phyloP scores from a whole-genome alignment of 805 yeast species.

The Lipomyces lipofer region DNA sequence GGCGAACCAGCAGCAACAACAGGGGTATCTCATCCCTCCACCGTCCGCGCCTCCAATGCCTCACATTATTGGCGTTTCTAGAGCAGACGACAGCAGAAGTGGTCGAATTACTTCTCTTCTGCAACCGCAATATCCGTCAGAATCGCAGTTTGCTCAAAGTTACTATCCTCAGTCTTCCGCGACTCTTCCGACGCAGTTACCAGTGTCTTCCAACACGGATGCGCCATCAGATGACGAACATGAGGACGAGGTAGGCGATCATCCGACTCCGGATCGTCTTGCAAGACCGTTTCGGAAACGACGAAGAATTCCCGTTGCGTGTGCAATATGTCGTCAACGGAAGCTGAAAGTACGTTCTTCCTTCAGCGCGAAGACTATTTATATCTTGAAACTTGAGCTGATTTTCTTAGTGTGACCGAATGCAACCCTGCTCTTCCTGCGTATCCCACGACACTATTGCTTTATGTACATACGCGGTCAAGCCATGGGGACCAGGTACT shows the following conservation, averaged over 20 bases:
- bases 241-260: neutral
- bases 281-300: too few species aligned
- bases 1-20: too few species aligned
- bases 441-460: conserved; percentile 22
- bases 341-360: conserved; percentile 15
- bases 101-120: too few species aligned
- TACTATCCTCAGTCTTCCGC: too few species aligned
- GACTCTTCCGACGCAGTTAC: too few species aligned
- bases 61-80: too few species aligned
- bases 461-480: conserved; percentile 28
- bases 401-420: conserved; percentile 28
- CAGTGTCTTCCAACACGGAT: neutral
- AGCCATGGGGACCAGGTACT: conserved; percentile 22
- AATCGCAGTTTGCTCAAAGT: too few species aligned
- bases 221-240: neutral
- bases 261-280: too few species aligned
- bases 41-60: too few species aligned
- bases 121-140: too few species aligned
- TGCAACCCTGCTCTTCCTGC: conserved; percentile 30
- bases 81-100: too few species aligned
- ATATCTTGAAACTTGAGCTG: neutral
- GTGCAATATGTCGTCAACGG: conserved; percentile 21
- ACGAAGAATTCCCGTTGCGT: conserved; percentile 16
- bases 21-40: too few species aligned
- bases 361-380: neutral